phyloP scores from a whole-genome alignment of 2,329 filamentous ascomycete genomes.

The Lachnum nothofagi region DNA sequence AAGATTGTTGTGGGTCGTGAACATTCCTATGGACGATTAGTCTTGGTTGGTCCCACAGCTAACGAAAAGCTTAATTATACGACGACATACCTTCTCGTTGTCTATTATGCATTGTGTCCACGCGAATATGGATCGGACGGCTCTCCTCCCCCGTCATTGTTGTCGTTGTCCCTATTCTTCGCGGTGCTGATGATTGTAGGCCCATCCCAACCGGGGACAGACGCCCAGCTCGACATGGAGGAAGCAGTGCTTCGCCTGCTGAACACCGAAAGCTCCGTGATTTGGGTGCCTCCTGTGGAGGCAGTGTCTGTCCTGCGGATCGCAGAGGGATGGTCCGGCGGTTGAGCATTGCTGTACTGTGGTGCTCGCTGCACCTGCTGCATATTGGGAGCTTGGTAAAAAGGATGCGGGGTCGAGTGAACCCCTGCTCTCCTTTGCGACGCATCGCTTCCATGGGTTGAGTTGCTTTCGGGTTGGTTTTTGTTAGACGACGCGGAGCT shows the following conservation, averaged over 20 bases:
- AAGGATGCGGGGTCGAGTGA: neutral
- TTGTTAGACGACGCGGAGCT: neutral
- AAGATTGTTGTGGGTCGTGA: too few relatives aligned
- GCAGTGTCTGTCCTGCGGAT: neutral
- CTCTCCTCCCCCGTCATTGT: too few relatives aligned
- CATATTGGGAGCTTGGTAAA: neutral
- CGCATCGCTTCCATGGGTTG: neutral
- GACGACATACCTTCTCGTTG: too few relatives aligned
- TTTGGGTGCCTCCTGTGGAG: neutral
- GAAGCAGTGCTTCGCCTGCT: neutral
- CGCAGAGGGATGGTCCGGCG: neutral
- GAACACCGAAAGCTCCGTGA: neutral
- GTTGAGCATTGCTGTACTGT: too few relatives aligned
- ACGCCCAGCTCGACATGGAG: constrained; percentile 1
- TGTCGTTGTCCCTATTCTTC: too few relatives aligned
- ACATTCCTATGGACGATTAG: too few relatives aligned
- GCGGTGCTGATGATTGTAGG: too few relatives aligned
- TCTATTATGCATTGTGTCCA: too few relatives aligned
- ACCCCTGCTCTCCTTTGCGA: neutral
- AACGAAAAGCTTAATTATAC: too few relatives aligned
- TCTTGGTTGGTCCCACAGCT: too few relatives aligned
- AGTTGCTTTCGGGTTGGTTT: neutral
- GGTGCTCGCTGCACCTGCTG: neutral
- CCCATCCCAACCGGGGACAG: too few relatives aligned
- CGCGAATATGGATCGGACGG: too few relatives aligned